Base-by-base conservation (phyloP, 345 rosid species). In the Bretschneidera sinensis region DNA sequence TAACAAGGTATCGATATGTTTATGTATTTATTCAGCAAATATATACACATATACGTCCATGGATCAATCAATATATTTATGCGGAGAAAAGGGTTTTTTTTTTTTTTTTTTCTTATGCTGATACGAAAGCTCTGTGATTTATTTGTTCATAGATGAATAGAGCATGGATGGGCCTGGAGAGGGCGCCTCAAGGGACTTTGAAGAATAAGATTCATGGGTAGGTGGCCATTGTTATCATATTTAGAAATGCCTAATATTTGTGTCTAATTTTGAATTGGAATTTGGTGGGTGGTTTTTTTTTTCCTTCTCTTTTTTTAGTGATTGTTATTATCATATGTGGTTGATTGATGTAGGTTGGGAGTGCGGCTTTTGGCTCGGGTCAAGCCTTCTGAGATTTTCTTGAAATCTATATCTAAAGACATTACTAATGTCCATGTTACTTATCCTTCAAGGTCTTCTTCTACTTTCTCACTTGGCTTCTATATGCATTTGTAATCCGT, bases 181-280 rank as follows among this genome's bases (percentile, higher is more conserved):
- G 64, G 79, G 96, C 96, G 8, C 92, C 95, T 24, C 81, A 79
- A 48, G 95, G 97, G 5, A 64, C 86, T 47, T 21, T 90, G 54
- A 94, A 90, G 84, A 94, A 76, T 68, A 90, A 82, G 81, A 61
- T 90, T 78, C 95, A 94, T 67, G 96, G 97, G 97, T 92, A 74
- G 56, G 45, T 39, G 15, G 15, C 11, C 1, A 39, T 39, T 14
- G 11, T 14, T 39, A 39, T 39, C 10, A 39, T 39, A 5, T 39
- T 39, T 13, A 4, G 16, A 39, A 7, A 13, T 9, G 11, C 45
- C 10, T 39, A 39, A 39, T 7, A 39, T 5, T 39, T 39, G 45
- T 5, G 45, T 39, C 15, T 39, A 4, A 5, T 39, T 39, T 39
- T 7, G 45, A 13, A 39, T 39, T 7, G 6, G 45, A 39, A 39